phyloP scores from a whole-genome alignment of 1,284 basidiomycete species.

The Leccinum huronense region DNA sequence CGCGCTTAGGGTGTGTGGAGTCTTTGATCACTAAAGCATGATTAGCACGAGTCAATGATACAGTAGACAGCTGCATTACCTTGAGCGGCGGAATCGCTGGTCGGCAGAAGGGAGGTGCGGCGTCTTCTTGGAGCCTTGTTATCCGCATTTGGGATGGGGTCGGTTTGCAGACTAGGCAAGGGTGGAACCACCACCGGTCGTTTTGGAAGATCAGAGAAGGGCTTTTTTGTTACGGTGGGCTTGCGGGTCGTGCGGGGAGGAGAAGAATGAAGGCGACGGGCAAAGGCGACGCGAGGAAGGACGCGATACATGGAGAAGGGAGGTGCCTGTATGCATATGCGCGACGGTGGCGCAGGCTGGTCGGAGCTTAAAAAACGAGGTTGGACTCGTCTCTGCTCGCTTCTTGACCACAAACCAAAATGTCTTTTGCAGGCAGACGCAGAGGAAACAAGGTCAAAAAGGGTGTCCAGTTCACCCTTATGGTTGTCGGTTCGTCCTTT shows the following conservation, averaged over 20 bases:
- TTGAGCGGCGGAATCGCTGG: conserved; percentile 8
- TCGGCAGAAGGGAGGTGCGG: conserved; percentile 1
- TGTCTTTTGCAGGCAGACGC: conserved; percentile 83
- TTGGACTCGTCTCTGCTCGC: conserved; percentile 32
- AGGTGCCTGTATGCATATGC: conserved; percentile 27
- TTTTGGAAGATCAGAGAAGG: conserved; percentile 55
- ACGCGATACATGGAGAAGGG: conserved; percentile 12
- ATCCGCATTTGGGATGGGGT: background rate
- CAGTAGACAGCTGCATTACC: conserved; percentile 5
- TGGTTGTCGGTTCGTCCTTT: conserved; percentile 80
- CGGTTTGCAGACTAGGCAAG: conserved; percentile 1
- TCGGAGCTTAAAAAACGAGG: conserved; percentile 42
- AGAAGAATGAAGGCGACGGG: conserved; percentile 18
- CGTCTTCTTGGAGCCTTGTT: conserved; percentile 7
- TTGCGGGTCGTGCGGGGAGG: conserved; percentile 1
- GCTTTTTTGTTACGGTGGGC: conserved; percentile 47
- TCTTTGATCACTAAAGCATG: conserved; percentile 2
- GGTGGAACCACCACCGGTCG: conserved; percentile 21
- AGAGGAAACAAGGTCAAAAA: conserved; percentile 96
- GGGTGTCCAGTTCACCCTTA: conserved; percentile 93
- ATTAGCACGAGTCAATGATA: conserved; percentile 4
- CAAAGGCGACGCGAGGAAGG: conserved; percentile 21
- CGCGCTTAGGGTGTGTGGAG: conserved; percentile 18
- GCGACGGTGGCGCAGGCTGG: conserved; percentile 35
- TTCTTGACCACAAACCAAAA: conserved; percentile 44